phyloP scores from a whole-genome alignment of 1,284 basidiomycete genomes.

The Boletus sp. region DNA sequence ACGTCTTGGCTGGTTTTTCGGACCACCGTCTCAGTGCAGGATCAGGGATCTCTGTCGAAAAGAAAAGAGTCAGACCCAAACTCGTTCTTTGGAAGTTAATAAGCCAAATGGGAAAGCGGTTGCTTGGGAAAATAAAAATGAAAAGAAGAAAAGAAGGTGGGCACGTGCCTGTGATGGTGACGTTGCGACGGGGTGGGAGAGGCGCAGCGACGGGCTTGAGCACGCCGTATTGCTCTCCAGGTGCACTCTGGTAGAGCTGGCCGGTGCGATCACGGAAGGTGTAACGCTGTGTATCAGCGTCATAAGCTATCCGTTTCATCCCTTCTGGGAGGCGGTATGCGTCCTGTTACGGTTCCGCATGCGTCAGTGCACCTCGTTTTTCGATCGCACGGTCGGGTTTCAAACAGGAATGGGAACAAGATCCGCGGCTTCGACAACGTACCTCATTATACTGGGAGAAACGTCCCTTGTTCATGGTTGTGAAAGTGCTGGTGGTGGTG shows the following conservation, averaged over 20 bases:
- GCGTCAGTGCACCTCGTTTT: background rate
- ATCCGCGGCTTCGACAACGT: slow-evolving; percentile 4
- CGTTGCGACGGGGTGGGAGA: slow-evolving; percentile 24
- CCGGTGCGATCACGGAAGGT: slow-evolving; percentile 48
- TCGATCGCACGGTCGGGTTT: background rate
- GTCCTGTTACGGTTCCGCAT: slow-evolving; percentile 37
- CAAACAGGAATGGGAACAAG: no score
- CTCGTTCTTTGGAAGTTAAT: no score
- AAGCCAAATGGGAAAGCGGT: background rate
- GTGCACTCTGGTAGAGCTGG: slow-evolving; percentile 40
- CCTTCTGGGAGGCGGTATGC: slow-evolving; percentile 47
- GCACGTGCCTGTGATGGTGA: slow-evolving; percentile 27
- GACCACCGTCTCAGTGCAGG: slow-evolving; percentile 21
- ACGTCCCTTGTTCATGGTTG: slow-evolving; percentile 18
- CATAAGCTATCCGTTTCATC: slow-evolving; percentile 48
- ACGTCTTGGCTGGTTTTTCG: slow-evolving; percentile 32
- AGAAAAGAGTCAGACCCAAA: no score
- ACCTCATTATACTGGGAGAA: slow-evolving; percentile 41
- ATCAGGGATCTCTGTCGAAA: slow-evolving; percentile 19
- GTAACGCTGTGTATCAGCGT: slow-evolving; percentile 48
- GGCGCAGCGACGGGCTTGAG: slow-evolving; percentile 35
- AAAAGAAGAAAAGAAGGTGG: background rate
- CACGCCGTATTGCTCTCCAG: slow-evolving; percentile 44
- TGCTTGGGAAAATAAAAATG: no score
- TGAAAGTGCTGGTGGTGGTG: background rate